A percentile compares a stretch with the other conserved stretches of the same genome.
Evolutionary conservation across 2,329 filamentous ascomycete genomes (phyloP).

Genomic region (Alternaria consortialis): DNA sequence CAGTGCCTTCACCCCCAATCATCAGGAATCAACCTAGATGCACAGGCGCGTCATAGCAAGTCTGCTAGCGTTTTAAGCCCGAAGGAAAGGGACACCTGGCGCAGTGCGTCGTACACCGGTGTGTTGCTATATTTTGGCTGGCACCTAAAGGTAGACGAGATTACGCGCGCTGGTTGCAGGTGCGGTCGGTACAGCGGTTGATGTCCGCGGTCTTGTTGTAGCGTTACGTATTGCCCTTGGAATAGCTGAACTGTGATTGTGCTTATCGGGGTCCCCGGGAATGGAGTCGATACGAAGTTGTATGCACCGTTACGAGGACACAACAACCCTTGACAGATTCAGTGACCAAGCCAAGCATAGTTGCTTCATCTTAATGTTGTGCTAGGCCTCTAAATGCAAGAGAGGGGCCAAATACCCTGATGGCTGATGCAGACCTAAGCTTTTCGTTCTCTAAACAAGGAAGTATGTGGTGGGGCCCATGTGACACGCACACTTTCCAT

Average conservation of each 20-base stretch:
- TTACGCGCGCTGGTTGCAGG: constrained; percentile 2
- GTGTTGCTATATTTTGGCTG: background rate
- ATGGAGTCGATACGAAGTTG: constrained; percentile 1
- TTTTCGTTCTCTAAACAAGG: constrained; percentile 31
- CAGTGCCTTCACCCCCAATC: background rate
- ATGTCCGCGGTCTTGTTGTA: background rate
- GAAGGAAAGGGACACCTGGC: background rate
- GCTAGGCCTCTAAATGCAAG: constrained; percentile 13
- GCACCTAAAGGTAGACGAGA: background rate
- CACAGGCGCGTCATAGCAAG: background rate
- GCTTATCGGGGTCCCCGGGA: background rate
- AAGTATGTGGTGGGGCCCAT: constrained; percentile 12
- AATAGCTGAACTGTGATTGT: background rate
- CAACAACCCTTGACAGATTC: background rate
- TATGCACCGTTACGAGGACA: background rate
- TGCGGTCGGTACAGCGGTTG: constrained; percentile 7
- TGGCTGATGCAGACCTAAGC: constrained; percentile 27
- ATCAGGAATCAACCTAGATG: background rate
- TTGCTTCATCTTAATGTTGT: constrained; percentile 16
- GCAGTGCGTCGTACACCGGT: background rate
- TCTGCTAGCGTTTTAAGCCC: background rate
- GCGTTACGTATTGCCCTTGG: constrained; percentile 1
- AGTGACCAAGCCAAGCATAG: background rate
- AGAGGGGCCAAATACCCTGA: constrained; percentile 27
- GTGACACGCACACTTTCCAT: background rate